Evolutionary conservation across 306 rosid genomes (phyloP).

Genomic region (Lathyrus tuberosus): DNA sequence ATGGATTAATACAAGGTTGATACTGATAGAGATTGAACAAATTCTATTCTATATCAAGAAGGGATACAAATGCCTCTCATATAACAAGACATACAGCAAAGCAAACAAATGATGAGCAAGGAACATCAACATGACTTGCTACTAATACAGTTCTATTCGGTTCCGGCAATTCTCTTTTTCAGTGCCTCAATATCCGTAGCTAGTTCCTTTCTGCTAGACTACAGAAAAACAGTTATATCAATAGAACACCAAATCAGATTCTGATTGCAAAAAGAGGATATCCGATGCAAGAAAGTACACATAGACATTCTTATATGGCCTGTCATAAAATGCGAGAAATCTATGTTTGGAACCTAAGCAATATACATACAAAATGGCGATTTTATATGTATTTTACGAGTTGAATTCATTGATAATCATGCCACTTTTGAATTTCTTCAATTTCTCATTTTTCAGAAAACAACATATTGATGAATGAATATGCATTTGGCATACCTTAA

Average conservation of each 20-base stretch:
- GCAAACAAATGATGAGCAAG: conserved; percentile 45
- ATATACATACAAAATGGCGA: too few relatives aligned
- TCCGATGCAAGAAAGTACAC: not conserved
- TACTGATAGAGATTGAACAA: conserved; percentile 40
- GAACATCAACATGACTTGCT: conserved; percentile 38
- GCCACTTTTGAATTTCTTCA: not conserved
- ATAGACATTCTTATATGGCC: not conserved
- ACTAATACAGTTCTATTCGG: conserved; percentile 54
- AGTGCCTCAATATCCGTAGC: conserved; percentile 76
- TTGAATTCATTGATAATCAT: not conserved
- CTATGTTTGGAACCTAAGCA: too few relatives aligned
- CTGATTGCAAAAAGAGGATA: conserved; percentile 9
- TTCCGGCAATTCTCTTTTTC: conserved; percentile 96
- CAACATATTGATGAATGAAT: conserved; percentile 2
- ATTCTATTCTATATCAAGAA: conserved; percentile 53
- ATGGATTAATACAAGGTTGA: conserved; percentile 45
- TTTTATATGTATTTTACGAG: too few relatives aligned
- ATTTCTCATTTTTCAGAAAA: conserved; percentile 9
- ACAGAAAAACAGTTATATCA: conserved; percentile 17
- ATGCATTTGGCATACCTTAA: conserved; percentile 60
- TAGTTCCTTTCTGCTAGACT: conserved; percentile 96
- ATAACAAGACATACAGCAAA: conserved; percentile 40
- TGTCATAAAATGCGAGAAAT: not conserved
- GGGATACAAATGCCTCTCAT: conserved; percentile 62
- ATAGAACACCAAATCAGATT: not conserved